These are phyloP conservation scores for Chenopodium quinoa DNA, from an alignment of 148 eudicot species.

Conservation along the genomic window DNA sequence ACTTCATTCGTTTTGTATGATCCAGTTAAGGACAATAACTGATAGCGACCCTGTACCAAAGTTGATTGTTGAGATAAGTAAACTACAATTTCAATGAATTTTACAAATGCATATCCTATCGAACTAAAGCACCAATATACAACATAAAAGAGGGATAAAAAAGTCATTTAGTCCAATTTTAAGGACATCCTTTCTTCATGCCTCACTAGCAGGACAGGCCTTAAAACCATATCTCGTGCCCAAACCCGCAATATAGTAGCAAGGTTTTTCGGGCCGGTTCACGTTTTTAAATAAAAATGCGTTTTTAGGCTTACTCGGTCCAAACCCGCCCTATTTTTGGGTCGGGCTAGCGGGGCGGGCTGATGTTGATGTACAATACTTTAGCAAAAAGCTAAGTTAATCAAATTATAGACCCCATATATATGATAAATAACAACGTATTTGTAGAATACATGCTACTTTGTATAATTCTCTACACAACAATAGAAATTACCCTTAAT, in stretches of 20 bases:
- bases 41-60: constrained; percentile 70
- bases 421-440: background rate
- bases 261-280: too few relatives aligned
- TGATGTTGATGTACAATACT: background rate
- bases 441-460: background rate
- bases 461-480: background rate
- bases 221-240: too few relatives aligned
- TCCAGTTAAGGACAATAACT: constrained; percentile 65
- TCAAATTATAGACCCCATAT: background rate
- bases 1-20: constrained; percentile 54
- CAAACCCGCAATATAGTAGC: too few relatives aligned
- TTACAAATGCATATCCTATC: background rate
- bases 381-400: background rate
- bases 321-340: too few relatives aligned
- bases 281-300: too few relatives aligned
- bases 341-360: too few relatives aligned
- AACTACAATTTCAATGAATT: too few relatives aligned
- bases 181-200: too few relatives aligned
- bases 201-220: too few relatives aligned
- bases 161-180: background rate
- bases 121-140: background rate
- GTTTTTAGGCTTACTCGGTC: too few relatives aligned
- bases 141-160: background rate
- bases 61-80: background rate
- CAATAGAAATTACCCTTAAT: too few relatives aligned